Conservation (phyloP, 345 rosid species). For the Conringia planisiliqua region DNA sequence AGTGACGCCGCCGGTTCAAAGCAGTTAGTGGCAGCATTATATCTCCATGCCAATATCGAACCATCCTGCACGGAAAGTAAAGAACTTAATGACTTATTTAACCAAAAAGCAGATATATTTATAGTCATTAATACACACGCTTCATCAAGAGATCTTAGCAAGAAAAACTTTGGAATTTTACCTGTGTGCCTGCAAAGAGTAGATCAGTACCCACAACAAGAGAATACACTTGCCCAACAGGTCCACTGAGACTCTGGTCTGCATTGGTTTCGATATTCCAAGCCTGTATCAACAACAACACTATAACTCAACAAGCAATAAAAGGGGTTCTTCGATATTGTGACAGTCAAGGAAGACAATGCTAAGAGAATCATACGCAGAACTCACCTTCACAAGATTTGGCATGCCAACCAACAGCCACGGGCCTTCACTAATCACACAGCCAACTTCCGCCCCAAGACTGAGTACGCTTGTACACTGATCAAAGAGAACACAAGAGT, state of each 20-base stretch:
- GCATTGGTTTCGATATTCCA: constrained; percentile 76
- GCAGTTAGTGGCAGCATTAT: constrained; percentile 52
- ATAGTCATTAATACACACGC: neutral
- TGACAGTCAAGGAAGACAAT: neutral
- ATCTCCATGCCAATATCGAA: constrained; percentile 84
- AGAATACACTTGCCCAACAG: constrained; percentile 91
- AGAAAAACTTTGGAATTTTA: constrained; percentile 20
- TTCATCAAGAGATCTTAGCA: neutral
- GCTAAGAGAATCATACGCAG: neutral
- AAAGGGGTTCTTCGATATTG: neutral
- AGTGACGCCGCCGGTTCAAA: constrained; percentile 91
- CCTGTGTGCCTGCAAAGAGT: constrained; percentile 94
- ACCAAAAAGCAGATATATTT: neutral
- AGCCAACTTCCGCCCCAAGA: constrained; percentile 89
- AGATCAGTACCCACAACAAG: constrained; percentile 79
- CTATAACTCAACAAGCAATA: neutral
- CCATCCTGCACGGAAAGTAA: constrained; percentile 58
- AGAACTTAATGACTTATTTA: neutral
- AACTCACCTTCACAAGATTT: constrained; percentile 75
- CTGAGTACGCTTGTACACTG: constrained; percentile 64
- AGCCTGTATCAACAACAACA: constrained; percentile 18
- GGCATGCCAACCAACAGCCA: constrained; percentile 93
- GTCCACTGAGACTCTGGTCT: constrained; percentile 81
- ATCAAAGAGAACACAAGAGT: neutral
- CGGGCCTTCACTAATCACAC: constrained; percentile 92